These are phyloP conservation scores for Calonectria hongkongensis DNA, from an alignment of 2,329 filamentous ascomycete genomes.

Conservation along the genomic window DNA sequence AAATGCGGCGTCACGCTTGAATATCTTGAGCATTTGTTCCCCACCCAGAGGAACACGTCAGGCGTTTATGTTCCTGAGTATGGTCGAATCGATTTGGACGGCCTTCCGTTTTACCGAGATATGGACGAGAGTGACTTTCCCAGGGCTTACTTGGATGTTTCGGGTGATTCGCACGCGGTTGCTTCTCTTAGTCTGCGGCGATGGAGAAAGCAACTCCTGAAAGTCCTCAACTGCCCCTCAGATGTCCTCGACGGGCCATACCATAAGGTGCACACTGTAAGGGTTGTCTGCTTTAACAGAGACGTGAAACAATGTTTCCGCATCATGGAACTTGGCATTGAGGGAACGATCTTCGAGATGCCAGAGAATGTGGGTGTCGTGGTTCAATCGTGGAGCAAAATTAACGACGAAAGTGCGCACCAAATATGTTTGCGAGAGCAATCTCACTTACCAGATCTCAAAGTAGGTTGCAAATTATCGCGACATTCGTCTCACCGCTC, in stretches of 20 bases:
- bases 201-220: too few species aligned
- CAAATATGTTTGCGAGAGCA: not conserved
- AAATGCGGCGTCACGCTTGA: not conserved
- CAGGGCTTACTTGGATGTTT: not conserved
- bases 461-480: not conserved
- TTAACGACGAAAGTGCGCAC: not conserved
- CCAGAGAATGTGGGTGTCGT: not conserved
- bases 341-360: slow-evolving; percentile 1
- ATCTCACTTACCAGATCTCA: not conserved
- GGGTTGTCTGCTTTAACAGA: not conserved
- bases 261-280: not conserved
- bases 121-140: not conserved
- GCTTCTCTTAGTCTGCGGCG: not conserved
- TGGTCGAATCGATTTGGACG: not conserved
- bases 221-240: not conserved
- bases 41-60: not conserved
- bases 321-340: not conserved
- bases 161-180: not conserved
- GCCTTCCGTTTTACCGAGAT: not conserved
- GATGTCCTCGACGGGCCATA: not conserved
- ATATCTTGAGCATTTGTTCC: not conserved
- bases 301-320: not conserved
- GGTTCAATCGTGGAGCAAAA: not conserved
- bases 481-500: not conserved
- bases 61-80: not conserved